Conservation (phyloP, 1,284 basidiomycete genomes). For the Cyathus olla region DNA sequence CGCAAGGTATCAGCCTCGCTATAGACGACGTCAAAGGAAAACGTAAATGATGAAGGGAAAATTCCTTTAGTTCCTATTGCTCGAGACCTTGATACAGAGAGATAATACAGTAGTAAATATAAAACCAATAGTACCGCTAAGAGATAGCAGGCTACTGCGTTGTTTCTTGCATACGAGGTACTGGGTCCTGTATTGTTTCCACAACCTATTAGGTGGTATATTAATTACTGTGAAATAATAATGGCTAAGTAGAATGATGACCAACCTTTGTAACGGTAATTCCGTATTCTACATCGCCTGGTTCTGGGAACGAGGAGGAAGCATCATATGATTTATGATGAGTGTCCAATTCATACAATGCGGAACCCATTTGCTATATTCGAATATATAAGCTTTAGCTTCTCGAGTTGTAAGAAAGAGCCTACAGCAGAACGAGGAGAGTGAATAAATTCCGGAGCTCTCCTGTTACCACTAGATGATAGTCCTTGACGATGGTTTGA, state of each 20-base stretch:
- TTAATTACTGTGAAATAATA: neutral
- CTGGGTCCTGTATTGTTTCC: constrained; percentile 16
- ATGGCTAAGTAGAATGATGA: neutral
- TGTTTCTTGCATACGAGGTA: neutral
- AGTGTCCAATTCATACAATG: constrained; percentile 13
- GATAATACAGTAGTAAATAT: too few species aligned
- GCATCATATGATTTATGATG: constrained; percentile 5
- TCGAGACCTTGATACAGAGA: neutral
- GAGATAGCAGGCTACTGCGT: neutral
- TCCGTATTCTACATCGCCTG: constrained; percentile 21
- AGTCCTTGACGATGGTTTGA: neutral
- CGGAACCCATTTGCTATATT: too few species aligned
- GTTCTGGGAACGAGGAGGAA: neutral
- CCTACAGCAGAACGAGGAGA: neutral
- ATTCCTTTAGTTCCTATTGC: too few species aligned
- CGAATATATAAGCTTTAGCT: too few species aligned
- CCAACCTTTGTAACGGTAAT: constrained; percentile 23
- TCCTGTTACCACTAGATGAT: constrained; percentile 26
- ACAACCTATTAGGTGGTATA: constrained; percentile 10
- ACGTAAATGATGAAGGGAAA: too few species aligned
- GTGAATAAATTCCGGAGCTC: constrained; percentile 22
- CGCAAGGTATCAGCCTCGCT: too few species aligned
- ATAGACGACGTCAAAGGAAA: too few species aligned
- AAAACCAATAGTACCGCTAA: too few species aligned
- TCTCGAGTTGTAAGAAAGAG: neutral